Conservation (phyloP, 805 yeast genomes). For the Torulaspora quercuum region DNA sequence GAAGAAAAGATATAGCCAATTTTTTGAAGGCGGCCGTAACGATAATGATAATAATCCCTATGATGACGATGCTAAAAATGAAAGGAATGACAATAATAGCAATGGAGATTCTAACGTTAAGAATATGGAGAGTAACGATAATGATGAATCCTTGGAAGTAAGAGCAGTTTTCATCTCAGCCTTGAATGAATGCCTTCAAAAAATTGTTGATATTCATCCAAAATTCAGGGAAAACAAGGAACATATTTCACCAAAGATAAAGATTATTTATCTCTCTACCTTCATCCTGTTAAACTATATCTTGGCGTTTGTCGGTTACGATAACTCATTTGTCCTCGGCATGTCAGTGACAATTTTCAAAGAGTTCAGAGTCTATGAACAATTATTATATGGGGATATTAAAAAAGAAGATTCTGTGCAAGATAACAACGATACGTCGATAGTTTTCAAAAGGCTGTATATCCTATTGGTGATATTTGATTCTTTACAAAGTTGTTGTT, state of each 20-base stretch:
- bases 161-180: constrained; percentile 31
- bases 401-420: constrained; percentile 22
- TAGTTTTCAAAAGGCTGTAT: constrained; percentile 43
- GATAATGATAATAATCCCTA: constrained; percentile 6
- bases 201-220: constrained; percentile 34
- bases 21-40: constrained; percentile 15
- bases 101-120: constrained; percentile 1
- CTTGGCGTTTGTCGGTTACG: constrained; percentile 56
- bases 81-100: constrained; percentile 3
- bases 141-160: constrained; percentile 23
- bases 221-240: constrained; percentile 30
- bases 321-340: constrained; percentile 55
- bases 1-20: constrained; percentile 19
- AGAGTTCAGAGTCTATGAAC: constrained; percentile 51
- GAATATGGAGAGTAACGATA: constrained; percentile 8
- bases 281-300: constrained; percentile 51
- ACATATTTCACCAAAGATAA: constrained; percentile 32
- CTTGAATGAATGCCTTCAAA: constrained; percentile 34
- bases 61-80: constrained; percentile 7
- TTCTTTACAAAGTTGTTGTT: constrained; percentile 49
- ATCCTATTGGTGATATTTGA: constrained; percentile 49
- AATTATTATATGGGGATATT: constrained; percentile 32
- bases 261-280: constrained; percentile 38
- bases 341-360: constrained; percentile 52
- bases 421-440: constrained; percentile 35